These are phyloP conservation scores for Ricinus communis DNA, from an alignment of 345 rosid genomes.

Conservation along the genomic window DNA sequence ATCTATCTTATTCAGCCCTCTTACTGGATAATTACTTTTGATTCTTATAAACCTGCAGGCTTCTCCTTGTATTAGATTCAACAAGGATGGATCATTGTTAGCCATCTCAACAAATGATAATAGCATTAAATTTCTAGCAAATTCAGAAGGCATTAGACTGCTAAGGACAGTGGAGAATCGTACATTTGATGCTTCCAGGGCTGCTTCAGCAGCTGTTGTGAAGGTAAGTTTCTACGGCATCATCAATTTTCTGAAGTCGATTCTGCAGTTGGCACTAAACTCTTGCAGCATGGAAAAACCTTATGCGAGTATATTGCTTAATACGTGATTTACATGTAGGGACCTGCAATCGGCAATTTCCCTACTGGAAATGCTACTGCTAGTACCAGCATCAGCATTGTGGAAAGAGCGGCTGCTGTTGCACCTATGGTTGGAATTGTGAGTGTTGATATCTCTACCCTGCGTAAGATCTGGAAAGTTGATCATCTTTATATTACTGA, in stretches of 20 bases:
- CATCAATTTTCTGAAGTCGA: neutral
- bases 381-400: conserved; percentile 53
- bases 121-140: conserved; percentile 72
- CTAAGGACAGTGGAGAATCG: conserved; percentile 64
- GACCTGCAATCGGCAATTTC: conserved; percentile 43
- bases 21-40: conserved; percentile 12
- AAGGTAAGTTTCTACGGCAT: conserved; percentile 44
- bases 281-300: neutral
- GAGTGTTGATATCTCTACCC: conserved; percentile 27
- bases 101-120: conserved; percentile 83
- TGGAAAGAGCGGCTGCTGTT: conserved; percentile 50
- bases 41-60: conserved; percentile 51
- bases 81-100: conserved; percentile 73
- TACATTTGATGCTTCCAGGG: conserved; percentile 80
- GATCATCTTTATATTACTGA: neutral
- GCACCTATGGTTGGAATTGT: conserved; percentile 62
- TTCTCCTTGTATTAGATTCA: conserved; percentile 73
- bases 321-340: conserved; percentile 37
- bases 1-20: conserved; percentile 10
- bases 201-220: conserved; percentile 52
- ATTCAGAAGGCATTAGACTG: conserved; percentile 68
- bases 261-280: neutral
- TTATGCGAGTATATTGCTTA: conserved; percentile 16
- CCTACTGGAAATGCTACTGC: conserved; percentile 48
- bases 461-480: neutral